Evolutionary conservation across 1,139 yeast species (phyloP), one percentile per base, ranked within the genome.

Genomic region (Blastobotrys persicus): DNA sequence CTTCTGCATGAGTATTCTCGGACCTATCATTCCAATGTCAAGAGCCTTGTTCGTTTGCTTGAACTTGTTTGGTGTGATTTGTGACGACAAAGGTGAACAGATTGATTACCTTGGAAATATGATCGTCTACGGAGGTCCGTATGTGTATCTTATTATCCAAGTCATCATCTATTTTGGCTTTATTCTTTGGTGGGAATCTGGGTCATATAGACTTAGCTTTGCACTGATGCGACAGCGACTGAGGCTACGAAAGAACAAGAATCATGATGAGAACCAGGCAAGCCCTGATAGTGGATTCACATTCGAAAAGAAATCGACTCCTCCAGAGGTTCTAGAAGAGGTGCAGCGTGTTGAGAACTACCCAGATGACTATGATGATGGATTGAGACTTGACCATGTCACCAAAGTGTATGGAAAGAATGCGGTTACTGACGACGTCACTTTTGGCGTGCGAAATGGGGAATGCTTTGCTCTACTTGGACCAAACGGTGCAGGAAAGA

Each of bases 401-500:
- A 49, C 59, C 32, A 68, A 66, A 47, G 49, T 49, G 20, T 68
- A 54, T 49, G 64, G 64, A n/a, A 45, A 42, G n/a, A 54, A 55
- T 18, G 49, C 50, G 9, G 72, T 63, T 1, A 69, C 67, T 9
- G 63, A 67, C 11, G 66, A 68, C 43, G 66, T 66, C 14, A 57
- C 70, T 1, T 69, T 65, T 53, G 70, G 70, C 4, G 69, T 69
- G 13, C 57, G 55, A 26, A 59, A 60, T 9, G 63, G 64, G 23
- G 72, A 68, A 40, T 62, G 67, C 35, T 68, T 68, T 58, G 72
- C 70, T 1, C 55, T 68, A 11, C 59, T 88, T 83, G 97, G 97
- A 76, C 96, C 96, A 66, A 89, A 89, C 75, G 97, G 97, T 80
- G 96, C 97, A 63, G 97, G 97, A 79, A 89, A 89, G 75, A 88